These are phyloP conservation scores for Penicillium concentricum DNA, from an alignment of 2,329 filamentous ascomycete species.

Conservation along the genomic window DNA sequence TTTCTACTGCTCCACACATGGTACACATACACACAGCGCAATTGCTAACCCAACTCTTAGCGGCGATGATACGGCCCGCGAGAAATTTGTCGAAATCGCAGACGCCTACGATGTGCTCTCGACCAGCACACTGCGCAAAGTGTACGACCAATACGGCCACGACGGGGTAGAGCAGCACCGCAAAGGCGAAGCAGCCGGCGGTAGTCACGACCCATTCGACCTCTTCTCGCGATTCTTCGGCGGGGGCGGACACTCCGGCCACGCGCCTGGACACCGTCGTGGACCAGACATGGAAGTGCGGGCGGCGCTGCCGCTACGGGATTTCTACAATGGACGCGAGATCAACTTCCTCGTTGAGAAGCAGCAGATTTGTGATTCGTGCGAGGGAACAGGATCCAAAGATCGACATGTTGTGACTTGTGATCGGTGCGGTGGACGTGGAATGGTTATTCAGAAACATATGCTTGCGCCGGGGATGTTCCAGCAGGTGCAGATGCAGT, in stretches of 20 bases:
- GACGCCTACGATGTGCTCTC: slow-evolving; percentile 94
- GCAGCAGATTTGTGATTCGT: slow-evolving; percentile 90
- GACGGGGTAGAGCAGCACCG: slow-evolving; percentile 84
- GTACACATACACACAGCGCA: neutral
- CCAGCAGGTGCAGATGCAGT: slow-evolving; percentile 92
- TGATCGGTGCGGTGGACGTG: slow-evolving; percentile 72
- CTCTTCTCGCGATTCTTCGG: slow-evolving; percentile 97
- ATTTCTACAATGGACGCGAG: slow-evolving; percentile 88
- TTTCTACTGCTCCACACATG: neutral
- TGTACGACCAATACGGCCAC: slow-evolving; percentile 93
- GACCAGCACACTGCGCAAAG: slow-evolving; percentile 73
- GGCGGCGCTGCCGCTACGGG: slow-evolving; percentile 73
- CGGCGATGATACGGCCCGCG: slow-evolving; percentile 72
- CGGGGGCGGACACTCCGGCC: slow-evolving; percentile 78
- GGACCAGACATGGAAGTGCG: slow-evolving; percentile 89
- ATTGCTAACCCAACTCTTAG: slow-evolving; percentile 44
- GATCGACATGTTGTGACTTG: slow-evolving; percentile 85
- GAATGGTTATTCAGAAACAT: slow-evolving; percentile 82
- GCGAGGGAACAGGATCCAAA: slow-evolving; percentile 78
- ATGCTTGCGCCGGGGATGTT: slow-evolving; percentile 97
- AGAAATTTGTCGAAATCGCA: slow-evolving; percentile 90
- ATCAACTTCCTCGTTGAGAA: slow-evolving; percentile 90
- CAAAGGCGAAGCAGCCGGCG: slow-evolving; percentile 62
- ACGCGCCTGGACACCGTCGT: slow-evolving; percentile 69
- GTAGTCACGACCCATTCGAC: slow-evolving; percentile 81